Evolutionary conservation across 2,329 filamentous ascomycete genomes (phyloP).

Genomic region (Calonectria pseudoturangicola): DNA sequence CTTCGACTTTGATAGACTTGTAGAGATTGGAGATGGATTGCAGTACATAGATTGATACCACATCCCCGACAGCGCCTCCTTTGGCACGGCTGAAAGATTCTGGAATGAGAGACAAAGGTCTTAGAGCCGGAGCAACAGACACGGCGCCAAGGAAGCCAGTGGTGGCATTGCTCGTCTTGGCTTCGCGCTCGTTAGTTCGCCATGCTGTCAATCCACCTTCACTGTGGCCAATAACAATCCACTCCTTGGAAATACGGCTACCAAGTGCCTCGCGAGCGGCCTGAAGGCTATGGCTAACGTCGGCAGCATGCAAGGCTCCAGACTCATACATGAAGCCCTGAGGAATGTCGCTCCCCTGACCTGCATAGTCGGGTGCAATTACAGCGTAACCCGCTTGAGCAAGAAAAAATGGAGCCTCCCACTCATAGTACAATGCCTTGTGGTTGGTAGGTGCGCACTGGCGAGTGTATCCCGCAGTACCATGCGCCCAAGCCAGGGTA

Average conservation of each 20-base stretch:
- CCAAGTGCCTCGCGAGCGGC: not conserved
- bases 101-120: conserved; percentile 6
- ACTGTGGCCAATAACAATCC: conserved; percentile 7
- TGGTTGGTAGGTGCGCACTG: conserved; percentile 3
- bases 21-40: conserved; percentile 15
- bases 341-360: conserved; percentile 8
- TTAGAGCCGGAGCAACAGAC: not conserved
- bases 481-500: conserved; percentile 1
- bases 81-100: conserved; percentile 7
- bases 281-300: not conserved
- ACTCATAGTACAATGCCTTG: not conserved
- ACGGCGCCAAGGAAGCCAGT: not conserved
- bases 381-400: conserved; percentile 4
- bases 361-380: conserved; percentile 6
- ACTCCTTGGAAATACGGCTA: not conserved
- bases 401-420: not conserved
- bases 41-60: conserved; percentile 1
- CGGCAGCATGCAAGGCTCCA: not conserved
- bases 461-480: conserved; percentile 6
- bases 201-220: conserved; percentile 1
- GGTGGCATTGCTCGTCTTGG: not conserved
- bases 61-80: not conserved
- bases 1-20: not conserved
- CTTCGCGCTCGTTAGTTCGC: conserved; percentile 13
- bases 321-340: conserved; percentile 13